Percentiles rank a stretch among this genome's conserved stretches.
These are phyloP conservation scores for Nephelium lappaceum DNA, from an alignment of 345 rosid genomes.

Conservation along the genomic window DNA sequence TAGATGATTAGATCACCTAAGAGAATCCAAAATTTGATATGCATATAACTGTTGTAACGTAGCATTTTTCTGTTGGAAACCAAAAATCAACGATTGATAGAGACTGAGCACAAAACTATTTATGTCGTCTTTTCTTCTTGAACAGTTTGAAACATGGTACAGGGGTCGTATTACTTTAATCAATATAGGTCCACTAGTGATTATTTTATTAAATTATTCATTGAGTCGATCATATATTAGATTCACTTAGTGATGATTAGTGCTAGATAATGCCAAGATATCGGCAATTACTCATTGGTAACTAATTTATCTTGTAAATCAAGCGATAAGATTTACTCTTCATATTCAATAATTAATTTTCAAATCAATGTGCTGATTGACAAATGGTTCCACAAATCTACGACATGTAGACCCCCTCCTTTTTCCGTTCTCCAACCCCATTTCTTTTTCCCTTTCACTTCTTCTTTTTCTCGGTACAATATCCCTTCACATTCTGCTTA, in stretches of 20 bases:
- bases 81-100: neutral
- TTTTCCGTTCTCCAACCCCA: slow-evolving; percentile 4
- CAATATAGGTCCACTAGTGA: slow-evolving; percentile 11
- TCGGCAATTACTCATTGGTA: slow-evolving; percentile 3
- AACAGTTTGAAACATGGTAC: neutral
- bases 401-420: slow-evolving; percentile 45
- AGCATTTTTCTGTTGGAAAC: neutral
- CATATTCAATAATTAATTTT: slow-evolving; percentile 11
- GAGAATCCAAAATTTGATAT: neutral
- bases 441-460: slow-evolving; percentile 4
- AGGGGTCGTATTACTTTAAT: slow-evolving; percentile 2
- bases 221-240: slow-evolving; percentile 14
- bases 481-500: slow-evolving; percentile 9
- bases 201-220: slow-evolving; percentile 6
- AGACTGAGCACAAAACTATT: neutral
- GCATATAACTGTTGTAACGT: neutral
- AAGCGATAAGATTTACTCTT: slow-evolving; percentile 35
- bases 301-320: slow-evolving; percentile 25
- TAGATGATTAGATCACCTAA: no score
- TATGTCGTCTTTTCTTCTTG: neutral
- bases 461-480: neutral
- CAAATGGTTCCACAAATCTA: slow-evolving; percentile 27
- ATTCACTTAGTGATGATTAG: slow-evolving; percentile 8
- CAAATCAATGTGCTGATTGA: slow-evolving; percentile 30
- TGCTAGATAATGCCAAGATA: neutral